Base-by-base conservation (phyloP, 2,329 filamentous ascomycete genomes). In the Helotiales sp. region DNA sequence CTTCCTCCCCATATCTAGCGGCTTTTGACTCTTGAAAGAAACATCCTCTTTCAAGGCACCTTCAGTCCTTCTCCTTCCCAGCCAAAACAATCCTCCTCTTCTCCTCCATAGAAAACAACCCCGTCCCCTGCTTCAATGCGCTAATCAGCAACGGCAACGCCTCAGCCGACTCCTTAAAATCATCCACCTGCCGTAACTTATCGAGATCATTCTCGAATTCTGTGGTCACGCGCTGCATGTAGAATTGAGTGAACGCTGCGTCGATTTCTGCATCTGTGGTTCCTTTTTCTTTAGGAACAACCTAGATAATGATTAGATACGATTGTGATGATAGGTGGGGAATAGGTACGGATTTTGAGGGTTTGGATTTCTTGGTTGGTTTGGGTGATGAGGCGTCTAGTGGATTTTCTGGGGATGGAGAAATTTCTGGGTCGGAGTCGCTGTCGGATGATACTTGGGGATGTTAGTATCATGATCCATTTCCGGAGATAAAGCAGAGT, bases 161-260 rank as follows among this genome's bases (percentile, higher is more conserved):
- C 52, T 85, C 84, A 44, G n/a, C n/a, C n/a, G n/a, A n/a, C 58
- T 77, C 76, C 69, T 84, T 86, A 74, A 91, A 93, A 73, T 92
- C 89, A 65, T 85, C 82, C 9, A 89, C 86, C 36, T 71, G 70
- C 63, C 89, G 83, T 60, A 91, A 77, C 71, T 85, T 84, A 74
- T 90, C 85, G 34, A 93, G 79, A 70, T 92, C 89, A 64, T 91
- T 86, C 12, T 86, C 84, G 55, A 93, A 85, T 70, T 92, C 89
- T 51, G 79, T 76, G 0, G 89, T 90, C 5, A 85, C 77, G 58
- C 83, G 84, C 66, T 88, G 84, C 47, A 92, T 81, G 71, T 91
- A 91, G 70, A 84, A 87, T 9, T 84, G 76, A 8, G 80, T 77
- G 73, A 90, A 91, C 4, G 60, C 62, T 19, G 60, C 55, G 9